Percentiles rank a stretch among this genome's conserved stretches.
phyloP scores from a whole-genome alignment of 176 grass and related monocot genomes.

The Saccharum spontaneum region DNA sequence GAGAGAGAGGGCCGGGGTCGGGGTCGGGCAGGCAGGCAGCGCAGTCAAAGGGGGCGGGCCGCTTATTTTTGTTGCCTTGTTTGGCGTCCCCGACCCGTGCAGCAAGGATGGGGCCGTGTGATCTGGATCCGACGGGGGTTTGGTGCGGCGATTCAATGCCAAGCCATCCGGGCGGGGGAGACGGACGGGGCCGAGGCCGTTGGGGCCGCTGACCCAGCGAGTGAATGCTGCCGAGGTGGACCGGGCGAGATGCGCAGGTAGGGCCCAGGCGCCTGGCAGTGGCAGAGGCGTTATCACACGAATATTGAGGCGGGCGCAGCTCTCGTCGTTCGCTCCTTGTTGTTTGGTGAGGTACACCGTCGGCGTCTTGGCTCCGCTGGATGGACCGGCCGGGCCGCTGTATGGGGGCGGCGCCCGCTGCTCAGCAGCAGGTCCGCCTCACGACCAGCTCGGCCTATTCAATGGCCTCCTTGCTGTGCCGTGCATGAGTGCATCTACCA shows the following conservation, averaged over 20 bases:
- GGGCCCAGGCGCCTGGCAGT: not conserved
- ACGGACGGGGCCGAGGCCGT: too few species aligned
- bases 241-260: not conserved
- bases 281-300: not conserved
- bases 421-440: not conserved
- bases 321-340: too few species aligned
- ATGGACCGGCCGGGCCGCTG: not conserved
- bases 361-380: conserved; percentile 21
- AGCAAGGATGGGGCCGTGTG: too few species aligned
- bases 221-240: too few species aligned
- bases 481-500: not conserved
- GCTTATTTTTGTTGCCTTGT: conserved; percentile 16
- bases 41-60: conserved; percentile 47
- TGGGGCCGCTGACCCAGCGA: too few species aligned
- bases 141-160: too few species aligned
- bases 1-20: too few species aligned
- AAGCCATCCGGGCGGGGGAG: too few species aligned
- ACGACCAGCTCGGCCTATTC: conserved; percentile 25
- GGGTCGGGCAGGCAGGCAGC: not conserved
- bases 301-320: not conserved
- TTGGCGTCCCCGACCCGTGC: not conserved
- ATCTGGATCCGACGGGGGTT: too few species aligned
- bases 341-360: conserved; percentile 2
- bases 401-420: not conserved
- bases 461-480: conserved; percentile 22